Conservation (phyloP, 179 eudicot genomes). For the Beta corolliflora region DNA sequence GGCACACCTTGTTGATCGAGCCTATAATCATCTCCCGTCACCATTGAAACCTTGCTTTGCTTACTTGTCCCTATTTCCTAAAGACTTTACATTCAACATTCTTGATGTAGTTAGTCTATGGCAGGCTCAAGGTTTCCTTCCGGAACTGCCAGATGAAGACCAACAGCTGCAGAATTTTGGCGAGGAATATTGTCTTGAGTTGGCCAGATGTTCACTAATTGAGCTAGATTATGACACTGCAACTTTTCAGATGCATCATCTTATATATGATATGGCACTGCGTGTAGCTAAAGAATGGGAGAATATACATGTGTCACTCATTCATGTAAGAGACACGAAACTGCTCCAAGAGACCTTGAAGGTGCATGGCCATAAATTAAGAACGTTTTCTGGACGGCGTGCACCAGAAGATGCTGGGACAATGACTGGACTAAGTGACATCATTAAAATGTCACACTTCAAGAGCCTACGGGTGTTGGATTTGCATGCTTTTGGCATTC, state of each 20-base stretch:
- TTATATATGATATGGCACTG: background rate
- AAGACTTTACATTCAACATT: background rate
- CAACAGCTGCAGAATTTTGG: background rate
- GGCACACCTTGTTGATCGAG: background rate
- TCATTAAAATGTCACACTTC: background rate
- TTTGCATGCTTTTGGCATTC: conserved; percentile 16
- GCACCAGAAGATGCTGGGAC: background rate
- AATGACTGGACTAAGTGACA: too few species aligned
- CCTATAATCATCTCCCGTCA: background rate
- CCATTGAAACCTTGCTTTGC: conserved; percentile 17
- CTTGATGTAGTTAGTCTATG: background rate
- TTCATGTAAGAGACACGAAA: background rate
- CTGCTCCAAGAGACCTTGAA: too few species aligned
- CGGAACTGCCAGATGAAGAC: background rate
- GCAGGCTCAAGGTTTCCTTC: conserved; percentile 24
- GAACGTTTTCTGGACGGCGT: background rate
- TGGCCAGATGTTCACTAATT: too few species aligned
- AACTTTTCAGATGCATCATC: background rate
- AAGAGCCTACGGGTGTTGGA: conserved; percentile 27
- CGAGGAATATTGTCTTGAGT: background rate
- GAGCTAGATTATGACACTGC: too few species aligned
- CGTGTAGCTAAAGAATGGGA: background rate
- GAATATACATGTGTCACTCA: background rate
- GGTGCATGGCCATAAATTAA: too few species aligned
- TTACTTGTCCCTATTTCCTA: conserved; percentile 2